Percentiles rank a stretch among this genome's conserved stretches.
These are phyloP conservation scores for Gentiana macrophylla DNA, from an alignment of 257 asterid genomes.

Conservation along the genomic window DNA sequence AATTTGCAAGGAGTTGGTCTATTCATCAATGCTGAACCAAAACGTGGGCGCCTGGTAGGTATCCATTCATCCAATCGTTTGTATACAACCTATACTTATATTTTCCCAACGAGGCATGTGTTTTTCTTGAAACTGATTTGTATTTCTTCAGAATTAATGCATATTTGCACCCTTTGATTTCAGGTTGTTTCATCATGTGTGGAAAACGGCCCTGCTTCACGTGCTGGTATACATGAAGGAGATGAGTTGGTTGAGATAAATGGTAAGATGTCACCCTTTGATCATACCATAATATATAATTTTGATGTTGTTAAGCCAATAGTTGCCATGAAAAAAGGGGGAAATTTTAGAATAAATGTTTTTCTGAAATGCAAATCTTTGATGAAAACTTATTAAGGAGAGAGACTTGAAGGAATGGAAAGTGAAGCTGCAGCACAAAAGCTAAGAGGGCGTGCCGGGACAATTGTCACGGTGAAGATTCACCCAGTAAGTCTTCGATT, in stretches of 20 bases:
- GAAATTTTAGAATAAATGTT: too few species aligned
- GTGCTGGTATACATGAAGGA: slow-evolving; percentile 93
- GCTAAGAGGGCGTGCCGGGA: slow-evolving; percentile 87
- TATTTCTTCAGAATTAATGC: too few species aligned
- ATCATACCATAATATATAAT: too few species aligned
- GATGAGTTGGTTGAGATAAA: slow-evolving; percentile 84
- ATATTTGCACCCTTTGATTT: slow-evolving; percentile 4
- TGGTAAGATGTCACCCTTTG: slow-evolving; percentile 25
- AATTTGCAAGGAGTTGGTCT: slow-evolving; percentile 95
- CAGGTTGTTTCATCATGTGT: slow-evolving; percentile 90
- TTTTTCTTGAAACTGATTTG: too few species aligned
- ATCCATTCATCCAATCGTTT: background rate
- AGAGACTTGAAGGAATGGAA: slow-evolving; percentile 62
- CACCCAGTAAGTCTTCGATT: slow-evolving; percentile 42
- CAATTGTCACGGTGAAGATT: slow-evolving; percentile 70
- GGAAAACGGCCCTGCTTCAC: slow-evolving; percentile 90
- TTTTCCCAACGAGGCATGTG: too few species aligned
- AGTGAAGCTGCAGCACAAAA: slow-evolving; percentile 91
- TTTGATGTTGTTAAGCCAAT: too few species aligned
- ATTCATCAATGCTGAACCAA: slow-evolving; percentile 64
- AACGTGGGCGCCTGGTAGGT: slow-evolving; percentile 74
- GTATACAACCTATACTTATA: too few species aligned
- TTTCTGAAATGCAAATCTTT: too few species aligned
- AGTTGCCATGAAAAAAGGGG: too few species aligned
- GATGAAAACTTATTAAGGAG: slow-evolving; percentile 33